phyloP scores from a whole-genome alignment of 306 rosid genomes.

The Arachis stenosperma region DNA sequence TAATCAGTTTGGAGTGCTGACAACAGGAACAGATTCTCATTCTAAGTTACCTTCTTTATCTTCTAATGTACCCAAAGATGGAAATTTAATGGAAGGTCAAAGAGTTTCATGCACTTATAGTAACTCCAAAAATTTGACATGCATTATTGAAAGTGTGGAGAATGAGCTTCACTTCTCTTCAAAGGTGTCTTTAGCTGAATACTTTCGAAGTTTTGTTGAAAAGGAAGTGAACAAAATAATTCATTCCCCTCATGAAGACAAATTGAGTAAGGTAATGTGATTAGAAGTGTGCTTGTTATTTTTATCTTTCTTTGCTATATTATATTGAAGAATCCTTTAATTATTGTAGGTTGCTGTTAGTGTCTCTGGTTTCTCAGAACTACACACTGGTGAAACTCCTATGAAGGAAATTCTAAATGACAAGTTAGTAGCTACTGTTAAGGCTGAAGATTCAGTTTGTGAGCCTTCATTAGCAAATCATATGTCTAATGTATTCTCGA shows the following conservation, averaged over 20 bases:
- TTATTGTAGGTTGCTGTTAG: constrained; percentile 59
- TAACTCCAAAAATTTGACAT: constrained; percentile 47
- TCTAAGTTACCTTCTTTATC: constrained; percentile 41
- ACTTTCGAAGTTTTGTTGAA: constrained; percentile 51
- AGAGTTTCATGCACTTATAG: constrained; percentile 36
- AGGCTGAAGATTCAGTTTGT: constrained; percentile 38
- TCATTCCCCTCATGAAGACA: constrained; percentile 39
- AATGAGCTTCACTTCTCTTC: constrained; percentile 73
- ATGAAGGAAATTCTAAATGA: constrained; percentile 39
- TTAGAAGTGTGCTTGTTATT: constrained; percentile 13
- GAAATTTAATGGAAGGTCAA: constrained; percentile 43
- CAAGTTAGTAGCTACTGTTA: constrained; percentile 33
- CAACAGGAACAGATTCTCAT: constrained; percentile 40
- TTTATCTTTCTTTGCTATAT: constrained; percentile 21
- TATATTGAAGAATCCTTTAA: constrained; percentile 36
- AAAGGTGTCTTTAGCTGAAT: constrained; percentile 54
- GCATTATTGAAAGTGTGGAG: constrained; percentile 63
- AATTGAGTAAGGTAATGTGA: constrained; percentile 55
- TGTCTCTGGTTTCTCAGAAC: constrained; percentile 40
- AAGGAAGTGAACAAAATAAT: constrained; percentile 59
- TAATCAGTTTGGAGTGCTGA: constrained; percentile 49
- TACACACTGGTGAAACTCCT: constrained; percentile 35
- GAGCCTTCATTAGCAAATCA: constrained; percentile 44
- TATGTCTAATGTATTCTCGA: constrained; percentile 55
- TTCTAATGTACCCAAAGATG: constrained; percentile 34